These are phyloP conservation scores for Zangia roseola DNA, from an alignment of 768 basidiomycete genomes.

Conservation along the genomic window DNA sequence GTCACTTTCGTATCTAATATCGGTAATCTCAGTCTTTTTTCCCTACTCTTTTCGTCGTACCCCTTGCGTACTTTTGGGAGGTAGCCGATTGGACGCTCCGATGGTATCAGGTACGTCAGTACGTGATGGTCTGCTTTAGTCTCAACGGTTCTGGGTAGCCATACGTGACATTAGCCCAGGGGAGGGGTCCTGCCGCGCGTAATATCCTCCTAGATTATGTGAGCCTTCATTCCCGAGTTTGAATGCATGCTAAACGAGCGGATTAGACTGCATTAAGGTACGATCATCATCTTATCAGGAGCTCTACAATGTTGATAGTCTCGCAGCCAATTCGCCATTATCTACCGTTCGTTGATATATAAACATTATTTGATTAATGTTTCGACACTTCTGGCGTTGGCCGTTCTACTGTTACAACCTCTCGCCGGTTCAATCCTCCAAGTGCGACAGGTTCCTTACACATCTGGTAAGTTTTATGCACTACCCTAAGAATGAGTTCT, in stretches of 20 bases:
- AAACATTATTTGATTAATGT: slow-evolving; percentile 54
- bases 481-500: slow-evolving; percentile 2
- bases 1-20: neutral
- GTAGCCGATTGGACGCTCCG: slow-evolving; percentile 53
- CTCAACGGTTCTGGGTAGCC: slow-evolving; percentile 43
- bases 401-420: slow-evolving; percentile 53
- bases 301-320: slow-evolving; percentile 2
- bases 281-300: neutral
- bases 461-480: slow-evolving; percentile 5
- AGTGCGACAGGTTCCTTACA: slow-evolving; percentile 19
- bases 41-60: slow-evolving; percentile 51
- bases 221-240: slow-evolving; percentile 17
- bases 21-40: slow-evolving; percentile 49
- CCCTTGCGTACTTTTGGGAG: slow-evolving; percentile 49
- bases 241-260: slow-evolving; percentile 1
- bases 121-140: neutral
- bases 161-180: slow-evolving; percentile 55
- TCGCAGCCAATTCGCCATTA: slow-evolving; percentile 40
- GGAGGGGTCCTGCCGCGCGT: slow-evolving; percentile 52
- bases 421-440: slow-evolving; percentile 44
- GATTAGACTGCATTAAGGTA: slow-evolving; percentile 46
- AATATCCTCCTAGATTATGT: slow-evolving; percentile 70
- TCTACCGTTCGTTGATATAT: slow-evolving; percentile 48
- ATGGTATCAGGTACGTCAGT: slow-evolving; percentile 52
- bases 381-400: slow-evolving; percentile 49